Conservation (phyloP, 2,329 filamentous ascomycete species). For the Colletotrichum sp. region DNA sequence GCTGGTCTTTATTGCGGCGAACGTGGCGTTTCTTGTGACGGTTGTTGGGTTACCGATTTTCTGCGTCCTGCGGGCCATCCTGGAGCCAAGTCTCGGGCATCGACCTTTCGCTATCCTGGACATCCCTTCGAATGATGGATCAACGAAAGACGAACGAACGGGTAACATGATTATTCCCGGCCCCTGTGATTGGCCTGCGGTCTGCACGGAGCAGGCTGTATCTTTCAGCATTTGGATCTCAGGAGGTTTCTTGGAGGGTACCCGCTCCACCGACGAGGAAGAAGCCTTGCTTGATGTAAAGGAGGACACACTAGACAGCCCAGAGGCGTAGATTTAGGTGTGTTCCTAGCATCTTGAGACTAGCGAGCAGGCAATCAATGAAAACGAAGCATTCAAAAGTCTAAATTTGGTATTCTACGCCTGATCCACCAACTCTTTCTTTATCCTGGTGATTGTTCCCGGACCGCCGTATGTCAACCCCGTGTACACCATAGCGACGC, state of each 20-base stretch:
- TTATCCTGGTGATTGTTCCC: conserved; percentile 69
- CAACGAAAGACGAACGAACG: neutral
- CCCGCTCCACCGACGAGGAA: neutral
- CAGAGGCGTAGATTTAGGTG: neutral
- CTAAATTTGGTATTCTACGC: conserved; percentile 29
- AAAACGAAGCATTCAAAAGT: neutral
- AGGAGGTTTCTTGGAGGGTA: neutral
- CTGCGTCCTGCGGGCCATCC: neutral
- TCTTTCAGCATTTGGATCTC: neutral
- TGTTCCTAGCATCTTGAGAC: neutral
- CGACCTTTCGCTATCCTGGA: neutral
- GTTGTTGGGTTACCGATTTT: neutral
- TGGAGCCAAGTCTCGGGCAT: neutral
- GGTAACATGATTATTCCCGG: neutral
- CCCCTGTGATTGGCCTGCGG: neutral
- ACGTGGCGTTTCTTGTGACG: accelerated
- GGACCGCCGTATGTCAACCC: conserved; percentile 69
- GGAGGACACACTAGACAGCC: neutral
- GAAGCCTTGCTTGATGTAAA: neutral
- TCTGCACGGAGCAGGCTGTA: neutral
- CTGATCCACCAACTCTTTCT: conserved; percentile 62
- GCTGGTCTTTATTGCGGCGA: too few species aligned
- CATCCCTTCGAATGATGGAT: neutral
- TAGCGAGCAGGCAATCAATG: neutral
- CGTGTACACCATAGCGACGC: conserved; percentile 91